Base-by-base conservation (phyloP, 106 monocot genomes). In the Platanthera guangdongensis region DNA sequence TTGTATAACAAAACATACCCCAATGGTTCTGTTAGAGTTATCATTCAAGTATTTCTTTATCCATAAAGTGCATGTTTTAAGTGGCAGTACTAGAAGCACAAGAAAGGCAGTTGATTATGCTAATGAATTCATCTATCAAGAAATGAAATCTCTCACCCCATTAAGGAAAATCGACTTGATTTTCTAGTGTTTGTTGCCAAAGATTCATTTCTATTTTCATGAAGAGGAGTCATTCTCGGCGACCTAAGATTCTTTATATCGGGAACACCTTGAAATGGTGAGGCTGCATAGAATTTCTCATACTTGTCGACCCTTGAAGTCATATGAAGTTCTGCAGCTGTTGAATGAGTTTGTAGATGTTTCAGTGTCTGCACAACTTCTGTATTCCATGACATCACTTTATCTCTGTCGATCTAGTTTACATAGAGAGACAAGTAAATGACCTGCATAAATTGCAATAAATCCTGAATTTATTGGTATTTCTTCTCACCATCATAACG, bases 401-500 rank as follows among this genome's bases (percentile, higher is more conserved):
- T 88, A 48, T 91, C 91, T 88, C 73, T 91, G 88, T 57, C 91
- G 81, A 59, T 68, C 91, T 91, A 82, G 53, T 65, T 62, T 49
- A 51, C 39, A 57, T 21, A 83, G 79, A 72, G 10, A 9, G n/a
- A 47, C 55, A 57, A 55, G 64, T 80, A 11, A 75, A 72, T 80
- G 32, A 3, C 72, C 22, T 79, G 13, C 78, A 39, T 52, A 57
- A 13, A 67, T 55, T 77, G 32, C 28, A 72, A 57, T 51, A 68
- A 18, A 32, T 47, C 65, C 52, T 73, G 16, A 65, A 32, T 30
- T 68, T 47, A 9, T 50, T 68, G 52, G 69, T 51, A 39, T 47
- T 30, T 54, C 2, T 39, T 65, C 82, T 85, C 64, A 94, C 97
- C 88, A 80, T 97, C 97, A 81, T 97, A 97, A 49, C 93, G 90